Evolutionary conservation across 164 flowering plant genomes (phyloP).

Genomic region (Liquidambar formosana): DNA sequence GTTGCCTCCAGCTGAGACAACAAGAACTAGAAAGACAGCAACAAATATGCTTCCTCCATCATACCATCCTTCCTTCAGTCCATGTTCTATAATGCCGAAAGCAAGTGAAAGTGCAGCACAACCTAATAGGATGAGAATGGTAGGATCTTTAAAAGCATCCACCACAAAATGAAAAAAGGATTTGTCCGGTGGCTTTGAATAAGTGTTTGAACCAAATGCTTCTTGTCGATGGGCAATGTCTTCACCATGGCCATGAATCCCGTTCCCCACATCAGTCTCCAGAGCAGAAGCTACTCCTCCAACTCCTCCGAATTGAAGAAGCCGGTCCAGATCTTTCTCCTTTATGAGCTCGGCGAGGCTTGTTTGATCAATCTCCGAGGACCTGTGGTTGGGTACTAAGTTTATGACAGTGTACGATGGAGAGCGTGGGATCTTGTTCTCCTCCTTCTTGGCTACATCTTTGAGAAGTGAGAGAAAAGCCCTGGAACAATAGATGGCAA

Average conservation of each 20-base stretch:
- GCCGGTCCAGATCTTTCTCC: no score
- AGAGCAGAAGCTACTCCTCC: no score
- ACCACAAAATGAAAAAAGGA: slow-evolving; percentile 15
- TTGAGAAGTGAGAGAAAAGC: no score
- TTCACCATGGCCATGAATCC: not conserved
- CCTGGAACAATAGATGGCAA: no score
- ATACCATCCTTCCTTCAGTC: slow-evolving; percentile 15
- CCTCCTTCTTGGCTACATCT: no score
- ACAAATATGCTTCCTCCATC: slow-evolving; percentile 21
- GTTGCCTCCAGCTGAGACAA: slow-evolving; percentile 6
- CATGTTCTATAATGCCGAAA: slow-evolving; percentile 15
- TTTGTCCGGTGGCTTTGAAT: not conserved
- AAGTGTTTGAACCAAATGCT: slow-evolving; percentile 14
- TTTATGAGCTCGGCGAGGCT: no score
- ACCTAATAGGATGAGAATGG: slow-evolving; percentile 13
- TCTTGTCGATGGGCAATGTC: not conserved
- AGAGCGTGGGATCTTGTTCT: no score
- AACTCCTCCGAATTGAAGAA: no score
- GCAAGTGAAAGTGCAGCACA: slow-evolving; percentile 20
- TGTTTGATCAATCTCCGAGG: no score
- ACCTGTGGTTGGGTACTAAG: no score
- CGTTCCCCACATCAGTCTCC: not conserved
- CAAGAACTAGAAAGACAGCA: slow-evolving; percentile 13
- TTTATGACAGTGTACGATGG: no score
- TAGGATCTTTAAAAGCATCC: slow-evolving; percentile 14